Evolutionary conservation across 345 rosid genomes (phyloP).

Genomic region (Lepidium aucheri): DNA sequence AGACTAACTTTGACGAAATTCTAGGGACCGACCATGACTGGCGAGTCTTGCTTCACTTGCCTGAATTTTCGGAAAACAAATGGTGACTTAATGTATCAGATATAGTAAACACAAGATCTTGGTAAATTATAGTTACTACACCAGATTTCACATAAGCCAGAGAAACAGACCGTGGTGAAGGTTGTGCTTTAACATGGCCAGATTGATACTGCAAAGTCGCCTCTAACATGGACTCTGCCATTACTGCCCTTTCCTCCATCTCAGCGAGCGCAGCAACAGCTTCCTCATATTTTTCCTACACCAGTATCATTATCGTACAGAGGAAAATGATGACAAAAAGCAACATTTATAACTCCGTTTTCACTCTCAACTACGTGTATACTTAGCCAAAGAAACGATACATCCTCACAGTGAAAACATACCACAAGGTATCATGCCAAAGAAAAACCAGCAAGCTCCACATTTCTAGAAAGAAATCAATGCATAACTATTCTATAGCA

Average conservation of each 20-base stretch:
- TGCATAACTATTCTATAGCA: neutral
- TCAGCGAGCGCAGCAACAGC: conserved; percentile 62
- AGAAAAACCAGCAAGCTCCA: conserved; percentile 1
- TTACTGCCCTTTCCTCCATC: conserved; percentile 91
- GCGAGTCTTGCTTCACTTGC: conserved; percentile 45
- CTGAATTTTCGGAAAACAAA: conserved; percentile 29
- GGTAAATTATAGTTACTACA: neutral
- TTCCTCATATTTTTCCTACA: conserved; percentile 90
- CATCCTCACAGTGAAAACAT: neutral
- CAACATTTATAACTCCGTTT: neutral
- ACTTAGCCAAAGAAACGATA: neutral
- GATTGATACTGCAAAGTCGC: conserved; percentile 94
- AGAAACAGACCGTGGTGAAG: conserved; percentile 71
- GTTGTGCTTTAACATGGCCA: conserved; percentile 65
- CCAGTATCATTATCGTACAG: neutral
- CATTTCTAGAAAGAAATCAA: neutral
- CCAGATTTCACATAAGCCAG: neutral
- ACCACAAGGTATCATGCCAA: neutral
- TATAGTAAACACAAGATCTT: neutral
- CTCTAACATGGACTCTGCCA: conserved; percentile 99
- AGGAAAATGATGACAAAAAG: neutral
- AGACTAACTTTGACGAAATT: conserved; percentile 40
- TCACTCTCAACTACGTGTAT: neutral
- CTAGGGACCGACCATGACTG: conserved; percentile 53
- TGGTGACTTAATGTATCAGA: neutral